Base-by-base conservation (phyloP, 148 eudicot genomes). In the Fagopyrum homotropicum region DNA sequence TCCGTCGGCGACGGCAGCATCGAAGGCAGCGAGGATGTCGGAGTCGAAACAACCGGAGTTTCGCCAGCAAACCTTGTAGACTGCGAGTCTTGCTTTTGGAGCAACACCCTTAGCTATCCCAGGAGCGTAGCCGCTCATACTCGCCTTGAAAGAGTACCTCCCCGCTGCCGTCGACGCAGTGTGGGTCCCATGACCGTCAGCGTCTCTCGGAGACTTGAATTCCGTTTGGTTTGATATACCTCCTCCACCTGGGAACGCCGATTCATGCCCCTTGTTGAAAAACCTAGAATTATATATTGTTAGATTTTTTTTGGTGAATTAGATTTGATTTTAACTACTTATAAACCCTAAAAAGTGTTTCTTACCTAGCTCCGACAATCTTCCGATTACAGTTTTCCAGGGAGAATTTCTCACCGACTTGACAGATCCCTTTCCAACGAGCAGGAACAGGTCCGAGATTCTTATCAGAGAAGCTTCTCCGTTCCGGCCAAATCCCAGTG, bases 111-210 rank as follows among this genome's bases (percentile, higher is more conserved):
- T 95, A 0, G 99, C 99, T 29, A 95, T 76, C 2, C 99, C 99
- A 6, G 89, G 12, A 3, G 99, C 99, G 54, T 95, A 95, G 0
- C 99, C 97, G 16, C 72, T 56, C 93, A 95, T 90, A 30, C 82
- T 92, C 4, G 98, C 97, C 22, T 78, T 81, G 59, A 86, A 95
- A 0, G 94, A 75, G 78, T 92, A 80, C 45, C 97, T 74, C 5
- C 99, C 99, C 6, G 96, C 99, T 0, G 99, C 97, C 0, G 98
- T 95, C 0, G 99, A 92, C 4, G 99, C 98, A 0, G 98, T 95
- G 78, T 92, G 99, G 12, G 99, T 95, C 14, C 99, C 99, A 22
- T 95, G 99, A 0, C 99, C 99, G 69, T 95, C 98, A 2, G 97
- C 99, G 55, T 95, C 99, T 72, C 99, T 70, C 0, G 99, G 84